Evolutionary conservation across 169 alveolate species (phyloP).

Genomic region (Plasmodium relictum): DNA sequence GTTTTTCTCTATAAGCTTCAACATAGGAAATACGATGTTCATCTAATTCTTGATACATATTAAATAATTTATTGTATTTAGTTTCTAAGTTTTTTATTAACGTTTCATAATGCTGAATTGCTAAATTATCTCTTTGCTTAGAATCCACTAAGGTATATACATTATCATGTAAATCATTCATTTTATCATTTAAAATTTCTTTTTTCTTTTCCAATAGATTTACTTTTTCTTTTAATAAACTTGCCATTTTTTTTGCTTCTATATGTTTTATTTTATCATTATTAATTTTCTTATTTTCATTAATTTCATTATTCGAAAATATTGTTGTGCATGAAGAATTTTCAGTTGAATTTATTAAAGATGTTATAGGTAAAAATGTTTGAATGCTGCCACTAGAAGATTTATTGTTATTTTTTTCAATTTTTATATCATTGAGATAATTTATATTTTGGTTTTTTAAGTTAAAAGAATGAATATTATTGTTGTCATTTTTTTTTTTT

Average conservation of each 20-base stretch:
- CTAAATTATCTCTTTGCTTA: conserved; percentile 57
- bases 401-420: neutral
- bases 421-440: neutral
- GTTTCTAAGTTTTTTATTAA: conserved; percentile 63
- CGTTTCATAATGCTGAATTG: conserved; percentile 69
- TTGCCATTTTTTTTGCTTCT: conserved; percentile 15
- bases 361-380: conserved; percentile 21
- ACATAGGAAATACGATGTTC: conserved; percentile 74
- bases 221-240: conserved; percentile 43
- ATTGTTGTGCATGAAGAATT: conserved; percentile 42
- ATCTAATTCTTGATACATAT: conserved; percentile 76
- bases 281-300: neutral
- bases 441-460: neutral
- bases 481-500: conserved; percentile 21
- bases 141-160: conserved; percentile 41
- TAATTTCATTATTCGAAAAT: conserved; percentile 31
- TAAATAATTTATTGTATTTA: conserved; percentile 67
- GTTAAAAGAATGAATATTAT: neutral
- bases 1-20: conserved; percentile 74
- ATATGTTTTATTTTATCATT: conserved; percentile 27
- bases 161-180: conserved; percentile 66
- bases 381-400: conserved; percentile 41
- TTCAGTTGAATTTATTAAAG: conserved; percentile 12
- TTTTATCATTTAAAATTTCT: conserved; percentile 45
- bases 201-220: conserved; percentile 40